These are phyloP conservation scores for Acacia melanoxylon DNA, from an alignment of 306 rosid genomes.

Conservation along the genomic window DNA sequence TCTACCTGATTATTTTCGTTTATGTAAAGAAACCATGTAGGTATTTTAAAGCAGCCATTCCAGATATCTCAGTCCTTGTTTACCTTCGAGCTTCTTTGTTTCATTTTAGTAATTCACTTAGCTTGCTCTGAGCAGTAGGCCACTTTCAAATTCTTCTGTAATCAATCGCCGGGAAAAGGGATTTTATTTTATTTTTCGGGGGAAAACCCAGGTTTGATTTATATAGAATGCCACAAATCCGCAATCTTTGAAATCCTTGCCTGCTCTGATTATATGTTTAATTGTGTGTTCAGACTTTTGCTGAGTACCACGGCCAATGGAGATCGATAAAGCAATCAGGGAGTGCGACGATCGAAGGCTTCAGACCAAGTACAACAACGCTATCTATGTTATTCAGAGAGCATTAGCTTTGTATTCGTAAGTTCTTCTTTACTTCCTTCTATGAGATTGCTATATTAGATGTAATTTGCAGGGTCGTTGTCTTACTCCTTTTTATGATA, in stretches of 20 bases:
- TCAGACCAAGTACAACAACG: slow-evolving; percentile 68
- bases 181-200: not conserved
- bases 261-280: slow-evolving; percentile 20
- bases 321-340: slow-evolving; percentile 67
- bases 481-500: slow-evolving; percentile 14
- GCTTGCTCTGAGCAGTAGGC: not conserved
- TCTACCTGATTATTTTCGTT: slow-evolving; percentile 31
- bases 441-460: not conserved
- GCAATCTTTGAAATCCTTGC: slow-evolving; percentile 19
- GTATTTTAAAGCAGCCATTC: not conserved
- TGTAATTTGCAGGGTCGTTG: not conserved
- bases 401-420: slow-evolving; percentile 66
- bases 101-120: not conserved
- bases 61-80: slow-evolving; percentile 10
- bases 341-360: slow-evolving; percentile 66
- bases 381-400: slow-evolving; percentile 67
- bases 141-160: slow-evolving; percentile 21
- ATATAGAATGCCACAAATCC: slow-evolving; percentile 1
- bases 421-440: slow-evolving; percentile 36
- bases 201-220: slow-evolving; percentile 33
- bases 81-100: slow-evolving; percentile 12
- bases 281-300: not conserved
- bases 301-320: slow-evolving; percentile 46
- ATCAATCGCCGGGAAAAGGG: slow-evolving; percentile 31
- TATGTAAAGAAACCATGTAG: not conserved